Evolutionary conservation across 805 yeast species (phyloP), one percentile per base, ranked within the genome.

Genomic region (Saturnispora sanitii): DNA sequence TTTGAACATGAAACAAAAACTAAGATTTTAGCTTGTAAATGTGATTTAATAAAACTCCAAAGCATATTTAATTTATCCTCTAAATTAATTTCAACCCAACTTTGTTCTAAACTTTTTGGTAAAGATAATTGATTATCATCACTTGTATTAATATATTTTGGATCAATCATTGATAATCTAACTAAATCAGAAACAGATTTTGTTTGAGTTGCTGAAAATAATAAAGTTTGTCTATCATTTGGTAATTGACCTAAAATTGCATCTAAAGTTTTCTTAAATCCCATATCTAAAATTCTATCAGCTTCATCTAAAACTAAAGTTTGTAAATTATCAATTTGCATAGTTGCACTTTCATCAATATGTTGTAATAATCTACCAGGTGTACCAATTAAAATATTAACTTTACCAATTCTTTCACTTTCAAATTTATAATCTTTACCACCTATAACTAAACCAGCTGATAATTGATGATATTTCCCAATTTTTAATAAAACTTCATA

Each of bases 301-400:
- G 96, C 96, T 60, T 87, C 96, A 59, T 87, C 96, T 39, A 87
- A 61, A 2, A 87, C 87, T 34, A 87, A 62, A 55, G 81, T 73
- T 59, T 87, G 90, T 45, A 87, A 62, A 54, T 83, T 84, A 18
- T 77, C 66, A 8, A 81, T 64, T 51, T 81, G 88, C 57, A 87
- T 71, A 1, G 86, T 86, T 1, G 81, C 80, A 6, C 94, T 78
- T 56, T 88, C 94, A 57, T 88, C 94, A 74, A 87, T 71, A 56
- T 87, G 96, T 56, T 87, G 96, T 35, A 88, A 66, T 16, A 87
- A 62, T 57, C 96, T 70, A 3, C 96, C 96, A 0, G 96, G 96
- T 0, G 96, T 87, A 12, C 95, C 92, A 25, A 87, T 81, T 41
- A 87, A 65, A 33, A 87, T 82, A 58, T 87, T 88, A 62, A 87